Evolutionary conservation across 495 filamentous ascomycete genomes (phyloP).

Genomic region (Penicillium subrubescens): DNA sequence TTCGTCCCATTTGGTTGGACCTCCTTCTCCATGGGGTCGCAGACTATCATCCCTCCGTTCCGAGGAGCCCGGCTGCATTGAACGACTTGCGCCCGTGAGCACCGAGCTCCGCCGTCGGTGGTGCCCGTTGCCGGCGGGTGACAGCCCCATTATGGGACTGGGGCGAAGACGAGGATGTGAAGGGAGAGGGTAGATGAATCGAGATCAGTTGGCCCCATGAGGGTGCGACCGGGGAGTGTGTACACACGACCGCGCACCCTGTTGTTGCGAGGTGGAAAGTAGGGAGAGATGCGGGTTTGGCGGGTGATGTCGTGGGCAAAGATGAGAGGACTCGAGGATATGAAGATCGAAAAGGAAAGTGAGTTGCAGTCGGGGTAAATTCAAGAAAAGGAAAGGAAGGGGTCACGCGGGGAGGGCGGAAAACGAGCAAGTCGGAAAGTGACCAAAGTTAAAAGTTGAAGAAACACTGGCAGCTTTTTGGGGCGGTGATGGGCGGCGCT

Average conservation of each 20-base stretch:
- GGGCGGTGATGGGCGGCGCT: background rate
- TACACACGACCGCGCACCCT: conserved; percentile 23
- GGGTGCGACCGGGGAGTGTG: conserved; percentile 29
- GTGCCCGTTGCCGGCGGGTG: conserved; percentile 42
- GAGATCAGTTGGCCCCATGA: conserved; percentile 25
- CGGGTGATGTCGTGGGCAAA: background rate
- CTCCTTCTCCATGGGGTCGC: conserved; percentile 32
- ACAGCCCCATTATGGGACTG: conserved; percentile 34
- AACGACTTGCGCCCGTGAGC: conserved; percentile 43
- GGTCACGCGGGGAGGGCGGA: background rate
- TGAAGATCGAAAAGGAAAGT: conserved; percentile 6
- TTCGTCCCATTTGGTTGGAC: conserved; percentile 38
- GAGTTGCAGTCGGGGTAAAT: background rate
- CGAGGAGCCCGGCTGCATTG: conserved; percentile 44
- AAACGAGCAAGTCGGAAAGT: background rate
- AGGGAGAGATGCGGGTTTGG: background rate
- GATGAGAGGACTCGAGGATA: background rate
- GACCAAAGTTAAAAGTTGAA: background rate
- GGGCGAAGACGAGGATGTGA: conserved; percentile 15
- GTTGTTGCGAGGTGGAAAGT: background rate
- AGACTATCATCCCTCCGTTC: conserved; percentile 49
- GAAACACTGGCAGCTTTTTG: background rate
- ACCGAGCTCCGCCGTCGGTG: conserved; percentile 64
- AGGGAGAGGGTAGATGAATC: conserved; percentile 12
- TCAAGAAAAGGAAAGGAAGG: background rate